These are phyloP conservation scores for Sphagnum contortum DNA, from an alignment of 225 moss, liverwort and hornwort species.

Conservation along the genomic window DNA sequence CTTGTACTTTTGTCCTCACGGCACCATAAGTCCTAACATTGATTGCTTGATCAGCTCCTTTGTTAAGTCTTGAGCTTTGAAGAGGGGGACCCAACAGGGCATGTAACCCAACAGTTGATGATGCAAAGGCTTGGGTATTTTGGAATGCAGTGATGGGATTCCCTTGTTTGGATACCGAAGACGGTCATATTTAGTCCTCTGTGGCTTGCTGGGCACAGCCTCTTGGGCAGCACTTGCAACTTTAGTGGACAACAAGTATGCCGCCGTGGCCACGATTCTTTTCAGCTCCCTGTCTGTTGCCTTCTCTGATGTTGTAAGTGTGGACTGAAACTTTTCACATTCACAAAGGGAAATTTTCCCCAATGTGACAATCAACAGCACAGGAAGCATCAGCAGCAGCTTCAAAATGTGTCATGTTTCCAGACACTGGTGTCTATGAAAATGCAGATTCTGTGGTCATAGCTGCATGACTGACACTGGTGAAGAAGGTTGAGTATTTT, in stretches of 20 bases:
- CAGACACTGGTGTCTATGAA: too few species aligned
- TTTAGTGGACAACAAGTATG: conserved; percentile 43
- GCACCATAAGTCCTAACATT: too few species aligned
- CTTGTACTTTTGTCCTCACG: too few species aligned
- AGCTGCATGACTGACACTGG: too few species aligned
- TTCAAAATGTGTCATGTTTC: too few species aligned
- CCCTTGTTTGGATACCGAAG: conserved; percentile 65
- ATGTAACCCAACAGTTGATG: too few species aligned
- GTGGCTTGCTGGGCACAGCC: conserved; percentile 52
- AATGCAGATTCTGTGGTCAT: too few species aligned
- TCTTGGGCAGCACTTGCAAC: conserved; percentile 46
- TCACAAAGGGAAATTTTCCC: too few species aligned
- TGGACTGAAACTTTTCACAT: not conserved
- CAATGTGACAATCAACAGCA: not conserved
- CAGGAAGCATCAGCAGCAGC: too few species aligned
- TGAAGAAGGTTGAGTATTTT: not conserved
- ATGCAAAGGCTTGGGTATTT: not conserved
- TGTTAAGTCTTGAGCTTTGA: too few species aligned
- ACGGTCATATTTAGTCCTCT: conserved; percentile 58
- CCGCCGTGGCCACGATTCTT: conserved; percentile 44
- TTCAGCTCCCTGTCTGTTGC: conserved; percentile 88
- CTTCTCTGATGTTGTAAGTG: conserved; percentile 90
- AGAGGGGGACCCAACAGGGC: too few species aligned
- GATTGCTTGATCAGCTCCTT: too few species aligned
- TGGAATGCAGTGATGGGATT: conserved; percentile 42